Conservation (phyloP, 2,329 filamentous ascomycete genomes). For the Aspergillus oerlinghausenensis region DNA sequence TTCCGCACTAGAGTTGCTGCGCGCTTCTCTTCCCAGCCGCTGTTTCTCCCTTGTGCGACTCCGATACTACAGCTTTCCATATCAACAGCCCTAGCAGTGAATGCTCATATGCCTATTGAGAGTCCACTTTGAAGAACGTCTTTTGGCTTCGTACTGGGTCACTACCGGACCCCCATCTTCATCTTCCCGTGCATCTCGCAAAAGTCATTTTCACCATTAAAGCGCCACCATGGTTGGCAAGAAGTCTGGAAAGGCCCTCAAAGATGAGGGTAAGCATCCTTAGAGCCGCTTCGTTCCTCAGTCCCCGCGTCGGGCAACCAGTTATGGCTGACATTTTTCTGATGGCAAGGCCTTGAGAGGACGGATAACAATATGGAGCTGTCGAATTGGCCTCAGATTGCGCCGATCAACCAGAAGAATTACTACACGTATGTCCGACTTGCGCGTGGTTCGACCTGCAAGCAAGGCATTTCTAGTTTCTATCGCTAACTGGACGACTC, state of each 20-base stretch:
- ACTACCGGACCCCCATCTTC: not conserved
- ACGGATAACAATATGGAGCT: conserved; percentile 98
- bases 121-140: not conserved
- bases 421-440: conserved; percentile 76
- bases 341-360: conserved; percentile 72
- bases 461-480: not conserved
- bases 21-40: not conserved
- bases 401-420: conserved; percentile 98
- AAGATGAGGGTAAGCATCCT: conserved; percentile 50
- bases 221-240: conserved; percentile 57
- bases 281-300: not conserved
- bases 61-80: not conserved
- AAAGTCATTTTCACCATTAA: not conserved
- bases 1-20: not conserved
- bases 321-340: conserved; percentile 7
- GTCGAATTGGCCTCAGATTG: conserved; percentile 86
- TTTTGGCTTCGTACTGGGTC: not conserved
- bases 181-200: not conserved
- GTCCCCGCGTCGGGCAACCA: not conserved
- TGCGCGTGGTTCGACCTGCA: not conserved
- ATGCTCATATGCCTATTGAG: not conserved
- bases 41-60: not conserved
- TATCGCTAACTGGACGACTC: conserved; percentile 9
- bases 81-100: not conserved
- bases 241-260: conserved; percentile 59